phyloP scores from a whole-genome alignment of 208 protist species.

The Phytomonas sp. region DNA sequence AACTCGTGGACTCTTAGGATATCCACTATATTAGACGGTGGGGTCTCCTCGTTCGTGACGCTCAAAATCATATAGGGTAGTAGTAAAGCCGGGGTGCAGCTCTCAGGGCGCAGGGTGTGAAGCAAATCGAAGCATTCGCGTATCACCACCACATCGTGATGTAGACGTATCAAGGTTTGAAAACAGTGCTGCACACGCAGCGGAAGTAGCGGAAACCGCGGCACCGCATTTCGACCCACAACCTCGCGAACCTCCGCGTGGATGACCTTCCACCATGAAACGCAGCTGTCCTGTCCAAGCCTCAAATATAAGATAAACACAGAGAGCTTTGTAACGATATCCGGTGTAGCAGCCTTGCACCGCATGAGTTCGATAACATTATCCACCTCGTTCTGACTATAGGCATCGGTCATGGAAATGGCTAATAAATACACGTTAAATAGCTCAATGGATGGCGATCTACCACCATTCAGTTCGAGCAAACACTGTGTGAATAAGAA shows the following conservation, averaged over 20 bases:
- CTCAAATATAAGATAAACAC: slow-evolving; percentile 78
- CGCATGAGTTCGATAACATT: slow-evolving; percentile 73
- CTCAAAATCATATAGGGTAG: slow-evolving; percentile 73
- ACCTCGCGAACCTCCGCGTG: slow-evolving; percentile 34
- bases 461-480: slow-evolving; percentile 38
- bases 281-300: slow-evolving; percentile 47
- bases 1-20: slow-evolving; percentile 32
- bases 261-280: slow-evolving; percentile 57
- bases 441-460: slow-evolving; percentile 50
- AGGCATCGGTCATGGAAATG: slow-evolving; percentile 80
- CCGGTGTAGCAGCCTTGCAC: slow-evolving; percentile 31
- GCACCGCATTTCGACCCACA: slow-evolving; percentile 15
- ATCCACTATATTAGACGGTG: slow-evolving; percentile 45
- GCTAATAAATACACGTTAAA: slow-evolving; percentile 84
- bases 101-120: slow-evolving; percentile 22
- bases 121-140: slow-evolving; percentile 61
- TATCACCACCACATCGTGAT: slow-evolving; percentile 51
- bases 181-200: slow-evolving; percentile 78
- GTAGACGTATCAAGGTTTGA: slow-evolving; percentile 66
- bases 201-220: slow-evolving; percentile 48
- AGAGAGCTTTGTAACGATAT: slow-evolving; percentile 72
- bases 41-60: slow-evolving; percentile 44
- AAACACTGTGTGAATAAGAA: slow-evolving; percentile 86
- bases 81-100: slow-evolving; percentile 40
- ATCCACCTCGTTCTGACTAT: slow-evolving; percentile 81